Evolutionary conservation across 257 asterid species (phyloP), one percentile per base, ranked within the genome.

Genomic region (Datura wrightii): DNA sequence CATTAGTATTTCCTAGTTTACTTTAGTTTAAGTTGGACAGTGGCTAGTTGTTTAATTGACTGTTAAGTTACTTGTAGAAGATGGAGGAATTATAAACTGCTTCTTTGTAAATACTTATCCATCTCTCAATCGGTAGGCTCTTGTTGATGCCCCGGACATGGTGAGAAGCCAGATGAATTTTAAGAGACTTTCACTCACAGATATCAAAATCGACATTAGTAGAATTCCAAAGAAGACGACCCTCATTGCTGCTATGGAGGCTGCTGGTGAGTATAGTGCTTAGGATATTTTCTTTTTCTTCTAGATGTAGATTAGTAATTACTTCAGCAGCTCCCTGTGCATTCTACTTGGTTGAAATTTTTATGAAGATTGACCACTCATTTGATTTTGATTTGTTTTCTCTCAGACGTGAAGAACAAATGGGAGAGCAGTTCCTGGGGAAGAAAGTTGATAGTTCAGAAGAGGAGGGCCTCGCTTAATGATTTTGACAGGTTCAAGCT

Each of bases 351-450:
- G 16, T 39, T 53, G 31, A 67, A 85, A 14, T 53, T 65, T 84
- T 48, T 66, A 14, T n/a, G 46, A 13, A 76, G 59, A 6, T 76
- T 0, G 19, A 48, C n/a, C 60, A 24, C 44, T 7, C 62, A 14
- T 78, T 8, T 52, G 74, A 63, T 62, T 78, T 8, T 52, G 74
- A 63, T 62, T 48, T 80, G 8, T 41, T 10, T 37, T 67, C 69
- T 69, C 10, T 10, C 65, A 86, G 88, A 86, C 10, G 88, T 86
- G 62, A 86, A 83, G 82, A 80, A 48, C 79, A 86, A 86, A 53
- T 86, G 88, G 88, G 88, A 86, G 76, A 86, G 82, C 39, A 86
- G 88, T 80, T 86, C 88, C 7, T 85, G 87, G 87, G 87, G 87
- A 55, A 80, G 85, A 13, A 85, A 85, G 79, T 54, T 85, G 85